These are phyloP conservation scores for Stellera chamaejasme DNA, from an alignment of 345 rosid species.

Conservation along the genomic window DNA sequence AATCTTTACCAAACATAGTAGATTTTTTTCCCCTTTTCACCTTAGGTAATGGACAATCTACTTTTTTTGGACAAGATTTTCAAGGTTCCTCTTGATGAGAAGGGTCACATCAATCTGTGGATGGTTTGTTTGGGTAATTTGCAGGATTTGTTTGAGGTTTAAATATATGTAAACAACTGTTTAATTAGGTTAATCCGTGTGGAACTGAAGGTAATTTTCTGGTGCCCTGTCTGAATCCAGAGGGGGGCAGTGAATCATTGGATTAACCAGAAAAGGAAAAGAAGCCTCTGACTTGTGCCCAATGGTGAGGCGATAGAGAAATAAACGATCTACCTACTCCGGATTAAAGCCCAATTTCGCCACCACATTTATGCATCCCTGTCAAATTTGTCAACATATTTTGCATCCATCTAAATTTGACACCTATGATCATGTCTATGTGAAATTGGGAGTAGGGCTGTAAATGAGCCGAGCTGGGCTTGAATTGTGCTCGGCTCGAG, in stretches of 20 bases:
- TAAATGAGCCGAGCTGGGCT: no score
- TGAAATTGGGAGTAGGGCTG: no score
- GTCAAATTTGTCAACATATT: no score
- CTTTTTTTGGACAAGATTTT: slow-evolving; percentile 7
- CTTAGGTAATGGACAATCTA: slow-evolving; percentile 4
- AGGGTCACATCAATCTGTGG: slow-evolving; percentile 23
- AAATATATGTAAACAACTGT: slow-evolving; percentile 69
- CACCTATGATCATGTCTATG: no score
- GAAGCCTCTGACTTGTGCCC: slow-evolving; percentile 23
- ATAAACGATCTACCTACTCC: background rate
- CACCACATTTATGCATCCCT: no score
- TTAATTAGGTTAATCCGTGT: background rate
- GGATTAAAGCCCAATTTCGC: slow-evolving; percentile 15
- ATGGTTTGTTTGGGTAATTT: slow-evolving; percentile 34
- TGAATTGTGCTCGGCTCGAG: no score
- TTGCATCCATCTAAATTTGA: no score
- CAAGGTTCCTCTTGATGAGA: background rate
- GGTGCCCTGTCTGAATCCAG: no score
- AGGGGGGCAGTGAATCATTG: background rate
- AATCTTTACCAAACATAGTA: no score
- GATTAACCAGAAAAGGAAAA: slow-evolving; percentile 18
- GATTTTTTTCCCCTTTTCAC: slow-evolving; percentile 1
- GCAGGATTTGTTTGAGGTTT: slow-evolving; percentile 31
- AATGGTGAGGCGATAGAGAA: no score
- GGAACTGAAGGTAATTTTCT: no score